A percentile compares a stretch with the other conserved stretches of the same genome.
These are phyloP conservation scores for Ogataea hybrid DNA, from an alignment of 1,139 yeast genomes.

Conservation along the genomic window DNA sequence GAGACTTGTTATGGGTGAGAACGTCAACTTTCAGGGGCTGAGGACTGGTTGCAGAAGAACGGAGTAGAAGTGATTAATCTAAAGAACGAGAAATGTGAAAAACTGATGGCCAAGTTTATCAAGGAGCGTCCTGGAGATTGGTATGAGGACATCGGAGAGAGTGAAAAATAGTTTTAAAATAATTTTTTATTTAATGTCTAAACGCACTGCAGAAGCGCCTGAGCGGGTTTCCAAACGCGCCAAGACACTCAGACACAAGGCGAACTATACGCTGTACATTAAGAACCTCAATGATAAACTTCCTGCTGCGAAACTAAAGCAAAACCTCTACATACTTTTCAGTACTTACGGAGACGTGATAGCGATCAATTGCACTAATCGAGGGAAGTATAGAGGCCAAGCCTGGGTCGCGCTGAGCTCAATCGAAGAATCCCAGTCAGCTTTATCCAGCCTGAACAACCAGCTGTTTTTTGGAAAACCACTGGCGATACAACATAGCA, in stretches of 20 bases:
- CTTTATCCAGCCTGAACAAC: slow-evolving; percentile 47
- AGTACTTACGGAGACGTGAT: slow-evolving; percentile 68
- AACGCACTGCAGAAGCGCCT: slow-evolving; percentile 2
- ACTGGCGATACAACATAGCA: slow-evolving; percentile 49
- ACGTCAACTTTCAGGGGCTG: slow-evolving; percentile 71
- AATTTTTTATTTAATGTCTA: slow-evolving; percentile 3
- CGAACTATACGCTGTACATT: slow-evolving; percentile 53
- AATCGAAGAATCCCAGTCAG: slow-evolving; percentile 49
- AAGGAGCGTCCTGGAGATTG: slow-evolving; percentile 75
- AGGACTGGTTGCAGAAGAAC: slow-evolving; percentile 59
- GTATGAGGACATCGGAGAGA: slow-evolving; percentile 84
- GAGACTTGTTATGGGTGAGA: slow-evolving; percentile 87
- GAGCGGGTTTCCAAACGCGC: slow-evolving; percentile 3
- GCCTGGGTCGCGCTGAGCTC: slow-evolving; percentile 66
- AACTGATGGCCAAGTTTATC: slow-evolving; percentile 74
- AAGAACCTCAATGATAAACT: slow-evolving; percentile 67
- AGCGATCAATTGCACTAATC: slow-evolving; percentile 48
- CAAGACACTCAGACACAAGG: slow-evolving; percentile 4
- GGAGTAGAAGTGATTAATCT: slow-evolving; percentile 77
- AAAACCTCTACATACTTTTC: slow-evolving; percentile 59
- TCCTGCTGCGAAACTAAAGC: slow-evolving; percentile 44
- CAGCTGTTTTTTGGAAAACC: slow-evolving; percentile 55
- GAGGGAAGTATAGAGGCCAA: slow-evolving; percentile 64
- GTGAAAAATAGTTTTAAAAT: slow-evolving; percentile 7
- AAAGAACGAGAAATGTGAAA: slow-evolving; percentile 65